These are phyloP conservation scores for Colletotrichum filicis DNA, from an alignment of 2,329 filamentous ascomycete genomes.

Conservation along the genomic window DNA sequence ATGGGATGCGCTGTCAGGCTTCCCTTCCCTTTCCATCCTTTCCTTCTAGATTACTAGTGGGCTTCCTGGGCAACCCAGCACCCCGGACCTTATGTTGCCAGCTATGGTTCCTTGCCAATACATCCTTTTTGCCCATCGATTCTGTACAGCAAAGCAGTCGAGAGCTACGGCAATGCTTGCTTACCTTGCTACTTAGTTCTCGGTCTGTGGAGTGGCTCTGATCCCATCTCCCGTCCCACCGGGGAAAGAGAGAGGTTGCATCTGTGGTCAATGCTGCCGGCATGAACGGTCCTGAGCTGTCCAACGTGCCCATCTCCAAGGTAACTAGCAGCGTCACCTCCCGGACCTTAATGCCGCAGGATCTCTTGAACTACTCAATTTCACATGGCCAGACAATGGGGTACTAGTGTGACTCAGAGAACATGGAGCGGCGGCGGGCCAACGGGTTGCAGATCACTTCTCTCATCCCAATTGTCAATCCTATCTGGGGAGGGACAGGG, in stretches of 20 bases:
- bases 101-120: neutral
- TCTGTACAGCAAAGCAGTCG: slow-evolving; percentile 1
- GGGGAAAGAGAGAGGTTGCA: slow-evolving; percentile 10
- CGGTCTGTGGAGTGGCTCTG: slow-evolving; percentile 25
- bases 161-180: neutral
- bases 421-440: slow-evolving; percentile 27
- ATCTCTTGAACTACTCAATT: neutral
- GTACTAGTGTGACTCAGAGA: slow-evolving; percentile 23
- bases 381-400: slow-evolving; percentile 12
- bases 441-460: slow-evolving; percentile 8
- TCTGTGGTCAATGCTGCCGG: slow-evolving; percentile 22
- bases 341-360: slow-evolving; percentile 25
- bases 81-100: slow-evolving; percentile 43
- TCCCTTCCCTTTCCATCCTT: neutral
- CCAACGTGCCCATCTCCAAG: slow-evolving; percentile 23
- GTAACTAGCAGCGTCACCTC: slow-evolving; percentile 10
- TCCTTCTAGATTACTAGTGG: slow-evolving; percentile 9
- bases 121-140: neutral
- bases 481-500: neutral
- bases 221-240: neutral
- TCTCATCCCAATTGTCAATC: neutral
- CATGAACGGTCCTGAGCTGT: slow-evolving; percentile 5
- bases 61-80: slow-evolving; percentile 26
- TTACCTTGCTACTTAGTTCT: slow-evolving; percentile 1
- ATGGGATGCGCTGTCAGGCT: slow-evolving; percentile 22